Evolutionary conservation across 352 stramenopile species (phyloP), one percentile per base, ranked within the genome.

Genomic region (Peronospora farinosa): DNA sequence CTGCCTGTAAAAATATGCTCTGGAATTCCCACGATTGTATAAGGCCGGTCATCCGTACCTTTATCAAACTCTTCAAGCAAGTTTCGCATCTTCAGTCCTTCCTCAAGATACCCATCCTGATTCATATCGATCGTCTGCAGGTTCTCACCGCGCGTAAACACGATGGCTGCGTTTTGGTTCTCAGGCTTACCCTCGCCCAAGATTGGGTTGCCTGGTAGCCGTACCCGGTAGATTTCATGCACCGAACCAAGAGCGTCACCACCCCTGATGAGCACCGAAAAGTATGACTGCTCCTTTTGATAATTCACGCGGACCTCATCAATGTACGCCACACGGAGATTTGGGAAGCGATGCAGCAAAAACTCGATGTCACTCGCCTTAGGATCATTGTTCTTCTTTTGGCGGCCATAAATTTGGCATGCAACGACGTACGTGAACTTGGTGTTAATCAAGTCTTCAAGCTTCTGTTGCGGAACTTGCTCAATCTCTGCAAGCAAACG

Each of bases 71-170:
- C 96, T 69, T 98, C 87, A 1, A 99, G 78, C 65, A 98, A 78
- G 65, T 98, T 98, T 45, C 96, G 86, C 95, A 99, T 99, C 72
- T 99, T 99, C 5, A 99, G 74, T 5, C 89, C 85, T 69, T 99
- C 96, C 60, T 99, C 96, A 36, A 99, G 97, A 68, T 98, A 99
- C 38, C 94, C 94, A 65, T 98, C 93, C 64, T 99, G 96, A 72
- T 99, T 99, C 96, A 99, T 99, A 66, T 99, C 96, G 68, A 99
- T 99, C 8, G 95, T 98, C 74, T 99, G 96, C 39, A 99, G 54
- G 38, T 95, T 97, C 69, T 99, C 95, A 53, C 95, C 95, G 19
- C 96, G 84, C 7, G 95, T 98, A 67, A 99, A 99, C 50, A 99
- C 97, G 55, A 99, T 95, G 3, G 96, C 96, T 8, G 98, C 82